Evolutionary conservation across 2,329 filamentous ascomycete genomes (phyloP).

Genomic region (Botrytis byssoidea): DNA sequence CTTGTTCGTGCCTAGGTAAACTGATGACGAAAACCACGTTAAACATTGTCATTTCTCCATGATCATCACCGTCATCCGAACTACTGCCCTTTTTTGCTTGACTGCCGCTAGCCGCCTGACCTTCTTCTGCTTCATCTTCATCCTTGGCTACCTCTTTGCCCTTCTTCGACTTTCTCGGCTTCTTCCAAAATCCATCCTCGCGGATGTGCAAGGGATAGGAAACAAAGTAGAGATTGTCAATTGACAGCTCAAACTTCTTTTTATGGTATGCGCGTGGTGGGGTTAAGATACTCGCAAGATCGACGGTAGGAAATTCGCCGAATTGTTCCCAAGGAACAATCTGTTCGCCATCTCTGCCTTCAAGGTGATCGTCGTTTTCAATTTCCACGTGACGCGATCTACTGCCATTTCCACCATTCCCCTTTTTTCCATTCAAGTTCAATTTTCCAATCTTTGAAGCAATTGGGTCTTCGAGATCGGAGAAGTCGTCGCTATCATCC

Average conservation of each 20-base stretch:
- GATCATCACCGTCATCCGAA: slow-evolving; percentile 33
- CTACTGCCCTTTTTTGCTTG: slow-evolving; percentile 33
- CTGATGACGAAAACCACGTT: slow-evolving; percentile 92
- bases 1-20: slow-evolving; percentile 74
- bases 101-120: slow-evolving; percentile 18
- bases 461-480: slow-evolving; percentile 49
- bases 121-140: slow-evolving; percentile 24
- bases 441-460: slow-evolving; percentile 27
- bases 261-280: slow-evolving; percentile 77
- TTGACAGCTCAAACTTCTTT: slow-evolving; percentile 74
- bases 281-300: slow-evolving; percentile 76
- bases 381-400: slow-evolving; percentile 31
- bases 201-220: slow-evolving; percentile 82
- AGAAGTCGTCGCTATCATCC: slow-evolving; percentile 40
- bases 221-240: slow-evolving; percentile 77
- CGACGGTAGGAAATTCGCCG: slow-evolving; percentile 70
- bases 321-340: slow-evolving; percentile 70
- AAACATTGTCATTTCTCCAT: slow-evolving; percentile 81
- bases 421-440: slow-evolving; percentile 22
- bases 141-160: slow-evolving; percentile 31
- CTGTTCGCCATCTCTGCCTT: slow-evolving; percentile 55
- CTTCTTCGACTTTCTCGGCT: slow-evolving; percentile 47
- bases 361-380: slow-evolving; percentile 45
- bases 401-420: slow-evolving; percentile 3
- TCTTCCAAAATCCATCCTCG: slow-evolving; percentile 74